Evolutionary conservation across 2,329 filamentous ascomycete genomes (phyloP), one percentile per base, ranked within the genome.

Genomic region (Cucurbitaria berberidis): DNA sequence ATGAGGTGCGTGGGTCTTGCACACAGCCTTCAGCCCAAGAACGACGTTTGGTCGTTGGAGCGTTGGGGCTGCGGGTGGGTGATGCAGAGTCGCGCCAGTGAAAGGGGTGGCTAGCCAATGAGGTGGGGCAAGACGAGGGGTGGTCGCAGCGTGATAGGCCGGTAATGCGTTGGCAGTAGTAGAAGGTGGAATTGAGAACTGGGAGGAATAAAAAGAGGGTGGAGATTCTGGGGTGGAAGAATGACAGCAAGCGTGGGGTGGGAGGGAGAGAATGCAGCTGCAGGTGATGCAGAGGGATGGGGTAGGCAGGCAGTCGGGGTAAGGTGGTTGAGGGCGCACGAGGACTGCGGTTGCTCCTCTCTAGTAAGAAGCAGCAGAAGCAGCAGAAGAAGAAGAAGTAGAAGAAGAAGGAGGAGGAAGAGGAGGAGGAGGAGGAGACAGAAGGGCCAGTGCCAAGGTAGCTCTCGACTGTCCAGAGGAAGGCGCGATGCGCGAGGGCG

Each of bases 401-500:
- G n/a, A n/a, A n/a, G n/a, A n/a, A n/a, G n/a, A n/a, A n/a, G n/a
- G n/a, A n/a, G n/a, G n/a, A n/a, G n/a, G n/a, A n/a, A n/a, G n/a
- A n/a, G n/a, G 57, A 63, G 54, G 60, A 66, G 66, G 63, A 62
- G 64, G 55, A 59, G 45, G 49, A 46, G 62, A 63, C 55, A 24
- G 48, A 13, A 34, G 13, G 8, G 5, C 54, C 24, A 50, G 55
- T 34, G 55, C 62, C 65, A 65, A 67, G 64, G 51, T 40, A 44
- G 54, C 32, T 43, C 16, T 35, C 47, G 46, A 40, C n/a, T 52
- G 44, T 55, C 51, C 27, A 29, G 36, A 38, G 55, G 67, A 58
- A 68, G 53, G 66, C 47, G 59, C 62, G 56, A 53, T n/a, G n/a
- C n/a, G n/a, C n/a, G n/a, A n/a, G n/a, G n/a, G n/a, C n/a, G n/a